Evolutionary conservation across 495 filamentous ascomycete species (phyloP), one percentile per base, ranked within the genome.

Genomic region (Xylaria cubensis): DNA sequence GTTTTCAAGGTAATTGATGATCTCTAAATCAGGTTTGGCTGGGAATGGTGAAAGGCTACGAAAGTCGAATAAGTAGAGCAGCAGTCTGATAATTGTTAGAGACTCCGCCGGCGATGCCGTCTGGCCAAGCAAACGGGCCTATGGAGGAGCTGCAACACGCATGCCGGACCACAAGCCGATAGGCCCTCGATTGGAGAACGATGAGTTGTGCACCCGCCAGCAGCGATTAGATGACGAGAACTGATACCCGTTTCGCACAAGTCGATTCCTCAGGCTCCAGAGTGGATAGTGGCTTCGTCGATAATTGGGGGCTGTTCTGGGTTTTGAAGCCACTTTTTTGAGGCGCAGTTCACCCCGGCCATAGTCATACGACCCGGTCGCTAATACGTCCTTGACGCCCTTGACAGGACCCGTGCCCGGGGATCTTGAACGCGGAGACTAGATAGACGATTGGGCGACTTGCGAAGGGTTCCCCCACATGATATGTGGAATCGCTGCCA

Each of bases 101-200:
- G 69, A 76, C 75, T 77, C 75, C 75, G 77, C 77, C 77, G 77
- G 77, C 69, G 74, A 77, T 74, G 69, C 77, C 77, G 75, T 75
- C 53, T 46, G 69, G 44, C 42, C 42, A 34, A 46, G 51, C 26
- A 46, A 51, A 59, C 36, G 66, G 41, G 12, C 32, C 39, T 61
- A 39, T 59, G 34, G 66, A 69, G 15, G 44, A 53, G 15, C 68
- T 70, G 29, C 68, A 29, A 61, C 41, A 46, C 41, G 55, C 9
- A 46, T 13, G 24, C 69, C 69, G 69, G 69, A 58, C 59, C 41
- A 51, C 24, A 32, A 64, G 59, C 69, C 69, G 69, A 61, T 71
- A 69, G 66, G 51, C 15, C 5, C 32, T 59, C 53, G 0, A 67
- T 17, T 24, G 36, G 17, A 19, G 64, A 36, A 34, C 64, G 50